Conservation (phyloP, 169 alveolate species). For the Neospora caninum region DNA sequence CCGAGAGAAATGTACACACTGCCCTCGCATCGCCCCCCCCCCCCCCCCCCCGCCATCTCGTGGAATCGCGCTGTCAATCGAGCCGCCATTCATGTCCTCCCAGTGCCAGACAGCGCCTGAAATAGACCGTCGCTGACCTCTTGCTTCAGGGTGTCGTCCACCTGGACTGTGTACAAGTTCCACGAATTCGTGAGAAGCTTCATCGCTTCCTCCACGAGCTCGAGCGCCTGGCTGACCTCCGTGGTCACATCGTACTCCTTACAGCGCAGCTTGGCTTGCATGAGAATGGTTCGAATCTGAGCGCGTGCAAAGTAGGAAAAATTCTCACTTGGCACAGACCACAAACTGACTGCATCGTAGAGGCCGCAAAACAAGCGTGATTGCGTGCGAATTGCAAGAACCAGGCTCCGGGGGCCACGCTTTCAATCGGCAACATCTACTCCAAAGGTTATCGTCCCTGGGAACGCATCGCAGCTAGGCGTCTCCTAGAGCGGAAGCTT, state of each 20-base stretch:
- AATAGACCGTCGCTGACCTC: neutral
- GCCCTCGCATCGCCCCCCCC: neutral
- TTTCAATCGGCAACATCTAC: no score
- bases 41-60: no score
- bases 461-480: no score
- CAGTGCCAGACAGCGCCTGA: no score
- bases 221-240: constrained; percentile 11
- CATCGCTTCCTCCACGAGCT: constrained; percentile 19
- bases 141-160: constrained; percentile 8
- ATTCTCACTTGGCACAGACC: neutral
- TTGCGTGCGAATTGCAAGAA: no score
- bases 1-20: no score
- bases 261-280: constrained; percentile 12
- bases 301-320: neutral
- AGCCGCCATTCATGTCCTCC: no score
- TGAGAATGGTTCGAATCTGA: neutral
- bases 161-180: constrained; percentile 12
- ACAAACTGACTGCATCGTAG: no score
- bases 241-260: constrained; percentile 8
- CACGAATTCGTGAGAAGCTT: constrained; percentile 4
- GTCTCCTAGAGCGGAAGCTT: no score
- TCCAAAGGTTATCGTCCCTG: no score
- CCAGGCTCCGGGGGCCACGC: no score
- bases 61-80: neutral
- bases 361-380: no score